Evolutionary conservation across 495 filamentous ascomycete genomes (phyloP), one percentile per base, ranked within the genome.

Genomic region (Hypoxylon intermedium): DNA sequence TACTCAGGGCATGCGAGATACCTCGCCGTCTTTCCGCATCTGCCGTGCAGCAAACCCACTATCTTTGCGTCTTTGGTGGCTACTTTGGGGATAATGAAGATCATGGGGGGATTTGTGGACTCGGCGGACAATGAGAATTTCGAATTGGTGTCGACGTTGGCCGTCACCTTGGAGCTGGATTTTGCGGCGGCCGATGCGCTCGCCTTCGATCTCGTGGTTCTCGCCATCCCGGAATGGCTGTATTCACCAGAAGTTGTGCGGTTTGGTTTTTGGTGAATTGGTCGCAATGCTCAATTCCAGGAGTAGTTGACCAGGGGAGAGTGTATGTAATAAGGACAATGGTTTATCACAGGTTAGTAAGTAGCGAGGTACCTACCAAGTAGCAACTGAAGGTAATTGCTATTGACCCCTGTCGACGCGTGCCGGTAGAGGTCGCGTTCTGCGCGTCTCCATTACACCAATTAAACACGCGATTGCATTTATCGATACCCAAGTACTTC

Each of bases 1-100:
- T 83, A 82, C 23, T 82, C 71, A 3, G 92, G 90, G 69, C 92
- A 94, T 68, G 91, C 86, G 54, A 91, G 83, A 72, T 93, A 98
- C 53, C 90, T 83, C 41, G 78, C 82, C 5, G 87, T 82, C 11
- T 75, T 78, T 16, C 65, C 71, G 36, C 84, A 89, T 57, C 86
- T 86, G 7, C 95, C 93, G 71, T 96, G 83, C n/a, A 86, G 81
- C 9, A 98, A 79, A 21, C 86, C 87, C 63, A 96, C 72, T 46
- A 98, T 85, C 53, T 86, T 83, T 18, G 87, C 83, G 46, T 85
- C 81, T 49, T 80, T 65, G 21, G 83, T 85, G 2, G 83, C 78
- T 30, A 81, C 73, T 30, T 86, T 82, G 23, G 94, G 94, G 2
- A 98, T 79, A 41, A 98, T 83, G 73, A 97, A 91, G 30, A 94